Evolutionary conservation across 1,284 basidiomycete species (phyloP).

Genomic region (Pyrrhoderma noxium): DNA sequence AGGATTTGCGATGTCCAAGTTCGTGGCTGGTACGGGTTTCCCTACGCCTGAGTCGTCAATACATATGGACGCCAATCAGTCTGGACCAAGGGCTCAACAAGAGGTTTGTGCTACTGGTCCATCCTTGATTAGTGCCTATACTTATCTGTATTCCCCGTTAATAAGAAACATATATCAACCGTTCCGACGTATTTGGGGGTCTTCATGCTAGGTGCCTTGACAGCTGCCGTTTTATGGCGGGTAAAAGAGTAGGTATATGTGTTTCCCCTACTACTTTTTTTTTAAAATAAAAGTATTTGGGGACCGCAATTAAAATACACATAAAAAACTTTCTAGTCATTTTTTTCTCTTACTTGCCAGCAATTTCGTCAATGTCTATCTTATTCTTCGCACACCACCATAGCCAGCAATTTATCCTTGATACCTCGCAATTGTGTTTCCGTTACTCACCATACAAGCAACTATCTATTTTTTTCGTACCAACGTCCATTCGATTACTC

Average conservation of each 20-base stretch:
- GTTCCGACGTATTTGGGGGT: constrained; percentile 14
- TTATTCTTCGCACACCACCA: background rate
- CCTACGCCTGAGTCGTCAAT: constrained; percentile 13
- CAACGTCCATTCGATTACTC: background rate
- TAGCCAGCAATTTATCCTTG: constrained; percentile 1
- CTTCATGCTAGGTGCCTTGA: constrained; percentile 16
- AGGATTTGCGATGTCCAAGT: constrained; percentile 11
- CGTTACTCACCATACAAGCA: background rate
- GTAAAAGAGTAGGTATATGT: constrained; percentile 16
- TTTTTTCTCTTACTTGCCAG: background rate
- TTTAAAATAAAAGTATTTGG: background rate
- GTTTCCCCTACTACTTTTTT: too few species aligned
- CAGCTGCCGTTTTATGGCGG: constrained; percentile 19
- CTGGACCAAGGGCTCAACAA: constrained; percentile 9
- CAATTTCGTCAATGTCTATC: constrained; percentile 1
- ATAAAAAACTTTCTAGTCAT: constrained; percentile 1
- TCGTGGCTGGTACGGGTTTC: background rate
- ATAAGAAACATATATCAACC: constrained; percentile 1
- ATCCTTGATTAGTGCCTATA: background rate
- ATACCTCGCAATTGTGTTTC: constrained; percentile 1
- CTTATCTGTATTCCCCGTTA: background rate
- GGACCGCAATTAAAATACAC: constrained; percentile 5
- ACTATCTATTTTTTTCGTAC: background rate
- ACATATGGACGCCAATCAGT: constrained; percentile 5
- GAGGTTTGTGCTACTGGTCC: background rate